phyloP scores from a whole-genome alignment of 768 basidiomycete genomes.

The Tephrocybe sp. region DNA sequence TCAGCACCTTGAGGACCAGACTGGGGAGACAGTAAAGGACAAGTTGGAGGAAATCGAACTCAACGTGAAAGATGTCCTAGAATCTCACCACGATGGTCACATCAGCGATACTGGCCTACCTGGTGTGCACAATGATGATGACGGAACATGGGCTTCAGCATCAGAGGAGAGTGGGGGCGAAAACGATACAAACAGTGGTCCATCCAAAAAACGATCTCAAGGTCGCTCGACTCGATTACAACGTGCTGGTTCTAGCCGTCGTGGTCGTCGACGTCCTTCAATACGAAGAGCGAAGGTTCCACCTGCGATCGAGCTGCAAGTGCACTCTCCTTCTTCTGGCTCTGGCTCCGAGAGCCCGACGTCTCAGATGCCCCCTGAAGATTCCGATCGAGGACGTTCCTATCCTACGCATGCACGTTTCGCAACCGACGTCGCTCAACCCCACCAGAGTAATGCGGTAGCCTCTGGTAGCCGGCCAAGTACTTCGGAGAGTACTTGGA shows the following conservation, averaged over 20 bases:
- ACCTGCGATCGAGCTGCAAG: not conserved
- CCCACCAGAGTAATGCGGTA: not conserved
- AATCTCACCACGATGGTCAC: conserved; percentile 13
- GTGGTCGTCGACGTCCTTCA: conserved; percentile 14
- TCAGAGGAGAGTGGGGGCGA: conserved; percentile 46
- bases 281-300: conserved; percentile 11
- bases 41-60: conserved; percentile 14
- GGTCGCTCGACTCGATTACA: conserved; percentile 9
- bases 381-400: conserved; percentile 11
- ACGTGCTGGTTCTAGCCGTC: conserved; percentile 4
- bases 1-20: conserved; percentile 7
- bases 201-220: conserved; percentile 14
- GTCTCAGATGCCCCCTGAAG: conserved; percentile 8
- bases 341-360: conserved; percentile 1
- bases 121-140: conserved; percentile 42
- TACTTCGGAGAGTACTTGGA: not conserved
- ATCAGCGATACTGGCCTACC: conserved; percentile 11
- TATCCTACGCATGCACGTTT: not conserved
- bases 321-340: not conserved
- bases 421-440: not conserved
- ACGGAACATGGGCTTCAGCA: conserved; percentile 69
- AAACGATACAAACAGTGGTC: not conserved
- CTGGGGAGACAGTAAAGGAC: conserved; percentile 1
- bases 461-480: not conserved
- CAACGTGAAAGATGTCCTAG: conserved; percentile 13